phyloP scores from a whole-genome alignment of 2,329 filamentous ascomycete species.

The Rutstroemia sp. region DNA sequence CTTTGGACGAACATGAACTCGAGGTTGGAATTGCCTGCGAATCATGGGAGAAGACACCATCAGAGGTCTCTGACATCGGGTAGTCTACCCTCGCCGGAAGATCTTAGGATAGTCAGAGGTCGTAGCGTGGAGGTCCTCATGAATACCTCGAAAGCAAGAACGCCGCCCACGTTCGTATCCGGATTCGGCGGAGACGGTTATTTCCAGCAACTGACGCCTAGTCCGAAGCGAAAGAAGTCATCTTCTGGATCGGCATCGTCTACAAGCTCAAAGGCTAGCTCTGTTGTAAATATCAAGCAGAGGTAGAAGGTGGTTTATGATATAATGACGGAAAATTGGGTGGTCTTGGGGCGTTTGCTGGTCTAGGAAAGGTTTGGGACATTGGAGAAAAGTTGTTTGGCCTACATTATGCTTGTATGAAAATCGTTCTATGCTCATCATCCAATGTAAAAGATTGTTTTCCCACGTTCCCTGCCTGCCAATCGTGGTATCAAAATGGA shows the following conservation, averaged over 20 bases:
- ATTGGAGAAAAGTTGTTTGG: background rate
- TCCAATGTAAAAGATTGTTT: background rate
- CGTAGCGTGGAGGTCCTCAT: conserved; percentile 29
- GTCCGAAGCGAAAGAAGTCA: conserved; percentile 16
- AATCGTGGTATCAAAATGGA: conserved; percentile 1
- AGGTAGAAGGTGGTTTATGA: conserved; percentile 12
- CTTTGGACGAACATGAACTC: conserved; percentile 47
- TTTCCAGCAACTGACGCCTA: conserved; percentile 15
- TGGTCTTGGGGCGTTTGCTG: background rate
- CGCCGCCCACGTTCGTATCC: conserved; percentile 32
- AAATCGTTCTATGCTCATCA: too few species aligned
- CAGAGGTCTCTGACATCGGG: conserved; percentile 34
- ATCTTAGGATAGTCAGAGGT: conserved; percentile 17
- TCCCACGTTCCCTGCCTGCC: background rate
- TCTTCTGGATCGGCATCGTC: conserved; percentile 15
- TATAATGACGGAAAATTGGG: conserved; percentile 4
- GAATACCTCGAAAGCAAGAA: conserved; percentile 43
- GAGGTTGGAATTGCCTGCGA: conserved; percentile 40
- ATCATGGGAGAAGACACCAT: conserved; percentile 36
- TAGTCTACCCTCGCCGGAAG: conserved; percentile 14
- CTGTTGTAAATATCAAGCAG: conserved; percentile 23
- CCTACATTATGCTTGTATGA: too few species aligned
- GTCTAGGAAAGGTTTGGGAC: background rate
- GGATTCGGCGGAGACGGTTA: conserved; percentile 13
- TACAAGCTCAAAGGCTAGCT: conserved; percentile 21